Evolutionary conservation across 495 filamentous ascomycete genomes (phyloP).

Genomic region (Tuber magnatum): DNA sequence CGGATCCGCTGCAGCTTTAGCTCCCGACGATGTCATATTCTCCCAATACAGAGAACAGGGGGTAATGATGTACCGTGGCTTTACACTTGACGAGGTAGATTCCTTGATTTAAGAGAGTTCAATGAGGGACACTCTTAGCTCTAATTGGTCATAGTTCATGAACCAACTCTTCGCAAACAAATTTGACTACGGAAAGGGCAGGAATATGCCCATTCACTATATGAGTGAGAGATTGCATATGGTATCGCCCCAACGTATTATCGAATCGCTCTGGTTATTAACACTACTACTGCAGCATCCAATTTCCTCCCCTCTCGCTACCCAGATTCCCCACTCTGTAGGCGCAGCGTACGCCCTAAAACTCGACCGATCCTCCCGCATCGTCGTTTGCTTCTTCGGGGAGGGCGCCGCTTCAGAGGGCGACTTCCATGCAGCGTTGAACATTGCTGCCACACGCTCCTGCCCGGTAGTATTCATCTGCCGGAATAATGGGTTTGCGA

Average conservation of each 20-base stretch:
- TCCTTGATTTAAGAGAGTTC: background rate
- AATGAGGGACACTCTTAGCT: background rate
- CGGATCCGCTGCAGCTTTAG: slow-evolving; percentile 73
- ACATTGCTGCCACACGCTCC: slow-evolving; percentile 87
- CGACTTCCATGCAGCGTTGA: slow-evolving; percentile 94
- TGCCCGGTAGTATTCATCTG: slow-evolving; percentile 93
- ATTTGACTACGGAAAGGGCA: slow-evolving; percentile 70
- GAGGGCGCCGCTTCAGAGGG: slow-evolving; percentile 97
- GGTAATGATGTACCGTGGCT: slow-evolving; percentile 82
- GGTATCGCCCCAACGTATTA: slow-evolving; percentile 42
- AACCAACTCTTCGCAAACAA: slow-evolving; percentile 86
- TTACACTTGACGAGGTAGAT: slow-evolving; percentile 52
- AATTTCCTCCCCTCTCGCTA: slow-evolving; percentile 87
- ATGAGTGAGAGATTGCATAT: slow-evolving; percentile 71
- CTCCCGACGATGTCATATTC: slow-evolving; percentile 80
- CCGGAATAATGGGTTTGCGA: slow-evolving; percentile 96
- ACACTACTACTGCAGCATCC: slow-evolving; percentile 58
- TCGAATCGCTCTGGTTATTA: slow-evolving; percentile 4
- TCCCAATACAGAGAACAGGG: slow-evolving; percentile 93
- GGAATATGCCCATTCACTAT: slow-evolving; percentile 98
- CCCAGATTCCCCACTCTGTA: slow-evolving; percentile 89
- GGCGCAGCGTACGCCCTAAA: slow-evolving; percentile 89
- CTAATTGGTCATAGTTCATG: slow-evolving; percentile 61
- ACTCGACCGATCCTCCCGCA: slow-evolving; percentile 63
- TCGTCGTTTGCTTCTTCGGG: slow-evolving; percentile 88